phyloP scores from a whole-genome alignment of 768 basidiomycete species.

The Suillus lakei region DNA sequence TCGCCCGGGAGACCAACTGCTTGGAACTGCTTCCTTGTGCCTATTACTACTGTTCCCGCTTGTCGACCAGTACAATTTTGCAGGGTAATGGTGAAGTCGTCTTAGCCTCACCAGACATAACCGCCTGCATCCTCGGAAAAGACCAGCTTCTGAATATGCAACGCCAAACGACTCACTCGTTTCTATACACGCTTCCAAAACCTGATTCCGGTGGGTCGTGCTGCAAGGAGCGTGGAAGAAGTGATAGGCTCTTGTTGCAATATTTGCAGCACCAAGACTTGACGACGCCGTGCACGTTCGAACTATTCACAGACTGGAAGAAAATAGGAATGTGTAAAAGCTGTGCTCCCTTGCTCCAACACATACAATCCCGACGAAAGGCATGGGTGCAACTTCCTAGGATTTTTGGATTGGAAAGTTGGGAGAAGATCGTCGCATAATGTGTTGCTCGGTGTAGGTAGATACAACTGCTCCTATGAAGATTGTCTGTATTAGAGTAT shows the following conservation, averaged over 20 bases:
- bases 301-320: neutral
- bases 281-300: neutral
- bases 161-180: neutral
- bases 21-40: slow-evolving; percentile 7
- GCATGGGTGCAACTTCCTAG: neutral
- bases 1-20: slow-evolving; percentile 8
- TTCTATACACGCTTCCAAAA: neutral
- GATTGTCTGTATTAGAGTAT: neutral
- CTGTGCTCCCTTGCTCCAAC: neutral
- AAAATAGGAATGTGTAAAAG: neutral
- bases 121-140: neutral
- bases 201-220: neutral
- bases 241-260: neutral
- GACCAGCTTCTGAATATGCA: neutral
- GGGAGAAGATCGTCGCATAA: neutral
- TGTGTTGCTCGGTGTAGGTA: too few species aligned
- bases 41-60: slow-evolving; percentile 12
- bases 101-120: neutral
- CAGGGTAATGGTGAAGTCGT: neutral
- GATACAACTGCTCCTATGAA: too few species aligned
- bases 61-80: neutral
- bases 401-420: slow-evolving; percentile 1
- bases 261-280: neutral
- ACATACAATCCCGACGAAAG: neutral
- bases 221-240: neutral